phyloP scores from a whole-genome alignment of 495 filamentous ascomycete genomes.

The Neurospora discreta region DNA sequence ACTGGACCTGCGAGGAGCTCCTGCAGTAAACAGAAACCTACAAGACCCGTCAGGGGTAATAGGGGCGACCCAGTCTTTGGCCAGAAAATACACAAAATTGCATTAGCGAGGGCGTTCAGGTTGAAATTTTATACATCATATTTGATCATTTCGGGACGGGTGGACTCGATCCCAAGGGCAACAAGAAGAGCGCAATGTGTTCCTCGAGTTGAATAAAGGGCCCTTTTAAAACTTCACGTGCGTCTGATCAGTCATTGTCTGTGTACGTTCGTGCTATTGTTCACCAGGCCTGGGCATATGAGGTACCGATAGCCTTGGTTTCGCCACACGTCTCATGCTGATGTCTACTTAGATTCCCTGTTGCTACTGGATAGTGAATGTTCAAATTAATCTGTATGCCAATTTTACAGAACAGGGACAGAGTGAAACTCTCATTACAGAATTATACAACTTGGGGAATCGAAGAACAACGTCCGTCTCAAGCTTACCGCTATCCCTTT shows the following conservation, averaged over 20 bases:
- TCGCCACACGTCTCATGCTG: neutral
- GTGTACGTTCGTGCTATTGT: neutral
- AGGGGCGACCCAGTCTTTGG: neutral
- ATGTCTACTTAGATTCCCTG: neutral
- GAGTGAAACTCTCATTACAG: neutral
- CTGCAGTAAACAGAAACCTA: constrained; percentile 33
- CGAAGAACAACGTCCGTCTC: neutral
- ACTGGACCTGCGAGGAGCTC: constrained; percentile 97
- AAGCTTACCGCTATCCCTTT: neutral
- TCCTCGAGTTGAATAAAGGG: neutral
- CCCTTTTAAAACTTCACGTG: neutral
- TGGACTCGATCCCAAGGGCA: neutral
- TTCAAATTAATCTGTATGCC: neutral
- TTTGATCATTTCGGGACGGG: neutral
- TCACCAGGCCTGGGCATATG: neutral
- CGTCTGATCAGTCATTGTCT: neutral
- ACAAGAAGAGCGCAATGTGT: neutral
- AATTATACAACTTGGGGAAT: neutral
- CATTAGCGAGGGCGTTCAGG: constrained; percentile 25
- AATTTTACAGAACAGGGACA: neutral
- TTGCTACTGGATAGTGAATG: neutral
- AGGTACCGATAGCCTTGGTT: neutral
- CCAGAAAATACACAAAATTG: constrained; percentile 10
- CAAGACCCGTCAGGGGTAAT: neutral
- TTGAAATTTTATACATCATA: neutral